These are phyloP conservation scores for Wickerhamiella allomyrinae DNA, from an alignment of 805 yeast genomes.

Conservation along the genomic window DNA sequence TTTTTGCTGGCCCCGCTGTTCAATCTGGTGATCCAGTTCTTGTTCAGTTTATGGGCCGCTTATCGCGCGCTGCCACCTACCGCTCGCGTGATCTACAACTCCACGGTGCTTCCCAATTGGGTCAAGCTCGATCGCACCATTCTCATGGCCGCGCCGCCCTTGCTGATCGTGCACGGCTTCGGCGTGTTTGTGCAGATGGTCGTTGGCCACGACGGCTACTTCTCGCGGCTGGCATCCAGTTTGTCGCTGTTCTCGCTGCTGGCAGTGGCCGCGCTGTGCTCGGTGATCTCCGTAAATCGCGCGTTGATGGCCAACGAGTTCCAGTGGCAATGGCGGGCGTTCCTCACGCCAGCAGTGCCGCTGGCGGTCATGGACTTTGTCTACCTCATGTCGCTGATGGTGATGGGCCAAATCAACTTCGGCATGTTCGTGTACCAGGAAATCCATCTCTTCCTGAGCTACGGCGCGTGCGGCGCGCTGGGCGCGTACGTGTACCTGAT, in stretches of 20 bases:
- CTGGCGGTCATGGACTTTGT: conserved; percentile 9
- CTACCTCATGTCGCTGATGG: background rate
- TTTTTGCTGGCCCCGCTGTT: conserved; percentile 3
- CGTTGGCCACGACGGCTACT: conserved; percentile 7
- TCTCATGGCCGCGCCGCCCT: conserved; percentile 14
- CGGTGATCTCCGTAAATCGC: conserved; percentile 19
- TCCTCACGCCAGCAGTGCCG: conserved; percentile 20
- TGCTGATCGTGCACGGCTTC: conserved; percentile 9
- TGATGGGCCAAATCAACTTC: conserved; percentile 5
- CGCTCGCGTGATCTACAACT: conserved; percentile 18
- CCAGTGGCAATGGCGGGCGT: conserved; percentile 23
- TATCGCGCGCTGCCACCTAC: conserved; percentile 15
- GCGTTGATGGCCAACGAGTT: conserved; percentile 20
- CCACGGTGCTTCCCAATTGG: conserved; percentile 19
- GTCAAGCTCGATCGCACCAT: conserved; percentile 19
- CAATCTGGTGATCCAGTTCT: conserved; percentile 12
- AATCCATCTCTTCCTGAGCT: conserved; percentile 13
- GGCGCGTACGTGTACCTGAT: conserved; percentile 18
- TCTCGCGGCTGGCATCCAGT: conserved; percentile 10
- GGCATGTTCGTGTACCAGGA: conserved; percentile 7
- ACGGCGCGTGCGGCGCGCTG: conserved; percentile 18
- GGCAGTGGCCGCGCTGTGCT: conserved; percentile 14
- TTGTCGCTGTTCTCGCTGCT: conserved; percentile 13
- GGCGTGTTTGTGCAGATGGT: conserved; percentile 8
- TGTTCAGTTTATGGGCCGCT: conserved; percentile 16